Percentiles rank a stretch among this genome's conserved stretches.
phyloP scores from a whole-genome alignment of 2,329 filamentous ascomycete genomes.

The Peltaster fructicola region DNA sequence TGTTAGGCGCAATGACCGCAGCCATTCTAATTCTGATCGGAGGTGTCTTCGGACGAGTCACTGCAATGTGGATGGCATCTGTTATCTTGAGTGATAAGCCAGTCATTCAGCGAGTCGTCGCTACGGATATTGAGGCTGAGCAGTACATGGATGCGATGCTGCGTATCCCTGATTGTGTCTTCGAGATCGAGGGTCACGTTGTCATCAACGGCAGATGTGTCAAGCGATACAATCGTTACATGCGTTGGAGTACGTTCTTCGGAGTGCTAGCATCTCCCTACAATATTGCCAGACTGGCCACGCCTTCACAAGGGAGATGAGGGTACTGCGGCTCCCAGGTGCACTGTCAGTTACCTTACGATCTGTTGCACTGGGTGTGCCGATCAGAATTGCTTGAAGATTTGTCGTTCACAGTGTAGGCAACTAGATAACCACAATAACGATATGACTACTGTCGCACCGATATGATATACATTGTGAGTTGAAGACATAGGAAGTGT shows the following conservation, averaged over 20 bases:
- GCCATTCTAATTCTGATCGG: not conserved
- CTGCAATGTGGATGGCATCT: constrained; percentile 2
- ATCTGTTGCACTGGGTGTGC: too few relatives aligned
- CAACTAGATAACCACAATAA: too few relatives aligned
- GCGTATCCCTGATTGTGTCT: constrained; percentile 1
- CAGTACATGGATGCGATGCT: constrained; percentile 3
- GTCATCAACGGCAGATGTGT: constrained; percentile 2
- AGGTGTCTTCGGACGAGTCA: constrained; percentile 3
- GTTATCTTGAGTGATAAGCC: constrained; percentile 1
- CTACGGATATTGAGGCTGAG: constrained; percentile 2
- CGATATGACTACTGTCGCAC: too few relatives aligned
- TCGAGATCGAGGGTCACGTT: constrained; percentile 3
- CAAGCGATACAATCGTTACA: constrained; percentile 1
- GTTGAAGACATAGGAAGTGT: too few relatives aligned
- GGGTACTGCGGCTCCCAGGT: too few relatives aligned
- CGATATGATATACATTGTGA: too few relatives aligned
- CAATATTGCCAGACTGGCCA: constrained; percentile 2
- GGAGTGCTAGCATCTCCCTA: constrained; percentile 2
- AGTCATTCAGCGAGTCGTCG: constrained; percentile 1
- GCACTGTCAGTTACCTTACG: too few relatives aligned
- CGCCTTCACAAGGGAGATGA: too few relatives aligned
- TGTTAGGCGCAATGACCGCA: constrained; percentile 1
- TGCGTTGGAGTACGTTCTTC: constrained; percentile 2
- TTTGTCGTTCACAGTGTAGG: too few relatives aligned
- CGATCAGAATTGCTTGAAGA: too few relatives aligned